Evolutionary conservation across 257 asterid species (phyloP), one percentile per base, ranked within the genome.

Genomic region (Solanum tarijense): DNA sequence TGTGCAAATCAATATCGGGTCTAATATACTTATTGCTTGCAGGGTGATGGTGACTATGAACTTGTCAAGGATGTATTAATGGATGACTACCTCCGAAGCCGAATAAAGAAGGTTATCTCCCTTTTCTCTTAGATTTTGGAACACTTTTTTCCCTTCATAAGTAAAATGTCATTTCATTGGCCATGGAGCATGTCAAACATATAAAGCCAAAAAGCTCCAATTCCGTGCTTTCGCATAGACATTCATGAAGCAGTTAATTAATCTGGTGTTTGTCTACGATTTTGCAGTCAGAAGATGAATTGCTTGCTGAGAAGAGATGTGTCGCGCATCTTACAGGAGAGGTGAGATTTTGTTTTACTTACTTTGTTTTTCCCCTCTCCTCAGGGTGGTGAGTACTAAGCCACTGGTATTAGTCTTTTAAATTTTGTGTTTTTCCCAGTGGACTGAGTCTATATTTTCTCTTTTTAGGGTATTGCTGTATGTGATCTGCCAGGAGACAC

Each of bases 311-410:
- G 93, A 92, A 97, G 92, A 94, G 92, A 94, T 97, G 98, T 89
- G 99, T 97, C 18, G 99, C 99, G 13, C 99, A 97, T 89, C 98
- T 97, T 39, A 97, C 99, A 0, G 99, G 99, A 73, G 99, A 97
- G 96, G 98, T 96, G 89, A 86, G 89, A 14, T 9, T 35, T 35
- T 18, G 18, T 73, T 73, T 73, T 34, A 10, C 48, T 18, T 34
- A 9, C 29, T 34, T 35, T 73, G 8, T 34, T 62, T 84, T 35
- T 32, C 20, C 21, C 52, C 52, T 34, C 27, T 73, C 82, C 27
- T 72, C 25, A 32, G 81, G 81, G 43, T 18, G 16, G 46, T 72
- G 81, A 72, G 46, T 25, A 68, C 20, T 68, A 68, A 27, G 74
- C 74, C 74, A 66, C 74, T 27, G 74, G 20, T 68, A 12, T 5